Conservation (phyloP, 768 basidiomycete species). For the Wakefieldia striispora region DNA sequence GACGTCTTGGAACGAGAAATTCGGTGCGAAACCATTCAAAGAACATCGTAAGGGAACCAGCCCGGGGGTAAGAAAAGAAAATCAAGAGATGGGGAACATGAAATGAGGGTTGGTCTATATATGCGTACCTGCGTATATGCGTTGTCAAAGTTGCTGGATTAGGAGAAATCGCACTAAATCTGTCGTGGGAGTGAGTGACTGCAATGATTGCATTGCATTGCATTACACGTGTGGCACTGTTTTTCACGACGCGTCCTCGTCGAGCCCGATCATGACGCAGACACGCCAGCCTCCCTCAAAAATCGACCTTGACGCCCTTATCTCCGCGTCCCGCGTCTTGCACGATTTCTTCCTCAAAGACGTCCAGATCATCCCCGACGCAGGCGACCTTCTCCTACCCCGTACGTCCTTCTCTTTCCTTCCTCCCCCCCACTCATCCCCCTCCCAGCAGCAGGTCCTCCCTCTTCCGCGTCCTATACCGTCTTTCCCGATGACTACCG, state of each 20-base stretch:
- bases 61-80: no score
- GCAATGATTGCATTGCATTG: no score
- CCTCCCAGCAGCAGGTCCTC: constrained; percentile 53
- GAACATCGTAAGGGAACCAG: background rate
- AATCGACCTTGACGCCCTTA: constrained; percentile 61
- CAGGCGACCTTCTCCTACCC: constrained; percentile 60
- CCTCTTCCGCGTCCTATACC: constrained; percentile 76
- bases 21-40: constrained; percentile 68
- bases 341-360: constrained; percentile 72
- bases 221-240: no score
- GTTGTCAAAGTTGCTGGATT: no score
- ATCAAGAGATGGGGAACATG: no score
- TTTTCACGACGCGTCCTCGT: background rate
- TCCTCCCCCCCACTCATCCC: constrained; percentile 5
- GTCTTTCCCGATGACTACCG: constrained; percentile 75
- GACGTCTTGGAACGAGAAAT: constrained; percentile 59
- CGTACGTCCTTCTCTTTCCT: constrained; percentile 39
- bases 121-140: no score
- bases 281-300: constrained; percentile 17
- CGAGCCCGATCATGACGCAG: constrained; percentile 15
- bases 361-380: constrained; percentile 69
- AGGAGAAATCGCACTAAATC: no score
- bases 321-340: constrained; percentile 64
- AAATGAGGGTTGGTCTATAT: no score
- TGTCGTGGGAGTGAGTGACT: no score